Conservation (phyloP, 805 yeast genomes). For the Cyberlindnera veronae region DNA sequence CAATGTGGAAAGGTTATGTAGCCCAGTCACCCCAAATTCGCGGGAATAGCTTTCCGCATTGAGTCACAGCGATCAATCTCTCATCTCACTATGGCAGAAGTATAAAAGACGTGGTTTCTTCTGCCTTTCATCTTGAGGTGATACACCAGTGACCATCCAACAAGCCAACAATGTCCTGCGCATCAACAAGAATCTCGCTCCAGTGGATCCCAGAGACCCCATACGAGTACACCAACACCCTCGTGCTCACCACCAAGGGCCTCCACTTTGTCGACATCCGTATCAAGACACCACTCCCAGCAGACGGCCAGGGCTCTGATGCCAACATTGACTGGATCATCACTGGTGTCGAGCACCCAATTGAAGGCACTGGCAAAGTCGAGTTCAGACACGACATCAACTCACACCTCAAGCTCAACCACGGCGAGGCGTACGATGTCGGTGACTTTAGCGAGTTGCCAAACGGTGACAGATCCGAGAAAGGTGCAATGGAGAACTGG, state of each 20-base stretch:
- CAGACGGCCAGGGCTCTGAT: constrained; percentile 5
- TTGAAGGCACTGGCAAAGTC: constrained; percentile 16
- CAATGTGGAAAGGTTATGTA: constrained; percentile 4
- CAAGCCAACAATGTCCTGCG: constrained; percentile 16
- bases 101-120: too few relatives aligned
- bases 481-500: constrained; percentile 48
- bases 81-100: not conserved
- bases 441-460: constrained; percentile 43
- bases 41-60: constrained; percentile 8
- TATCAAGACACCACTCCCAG: constrained; percentile 20
- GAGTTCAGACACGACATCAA: constrained; percentile 27
- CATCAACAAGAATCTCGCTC: constrained; percentile 46
- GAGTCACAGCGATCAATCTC: not conserved
- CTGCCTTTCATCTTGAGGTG: not conserved
- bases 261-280: constrained; percentile 48
- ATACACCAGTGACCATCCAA: not conserved
- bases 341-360: constrained; percentile 30
- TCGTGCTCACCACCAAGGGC: constrained; percentile 44
- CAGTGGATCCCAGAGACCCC: constrained; percentile 46
- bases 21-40: constrained; percentile 2
- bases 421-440: constrained; percentile 24
- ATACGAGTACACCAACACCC: constrained; percentile 43
- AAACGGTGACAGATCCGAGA: constrained; percentile 44
- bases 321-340: constrained; percentile 29
- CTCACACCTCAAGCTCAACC: constrained; percentile 19